Base-by-base conservation (phyloP, 176 grass and related monocot species). In the Alopecurus myosuroides region DNA sequence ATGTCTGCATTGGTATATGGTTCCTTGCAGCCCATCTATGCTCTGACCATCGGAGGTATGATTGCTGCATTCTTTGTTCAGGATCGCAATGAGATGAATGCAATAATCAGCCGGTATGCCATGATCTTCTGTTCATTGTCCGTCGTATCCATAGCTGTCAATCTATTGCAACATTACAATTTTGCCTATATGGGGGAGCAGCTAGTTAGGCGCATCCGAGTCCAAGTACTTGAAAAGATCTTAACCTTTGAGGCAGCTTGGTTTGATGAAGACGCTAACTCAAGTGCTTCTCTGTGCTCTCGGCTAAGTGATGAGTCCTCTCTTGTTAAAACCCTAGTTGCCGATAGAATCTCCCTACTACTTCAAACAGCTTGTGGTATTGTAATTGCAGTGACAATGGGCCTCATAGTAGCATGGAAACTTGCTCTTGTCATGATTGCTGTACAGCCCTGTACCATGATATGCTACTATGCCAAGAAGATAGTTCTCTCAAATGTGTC, bases 361-460 rank as follows among this genome's bases (percentile, higher is more conserved):
- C 91, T 98, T 77, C 97, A 98, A 76, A 98, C 97, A 78, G 91
- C 84, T 42, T 95, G 93, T 13, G 97, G 97, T 44, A 84, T 99
- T 74, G 75, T 86, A 77, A 90, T 99, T 63, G 93, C 97, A 20
- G 86, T 96, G 64, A 92, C 91, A 48, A 96, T 96, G 91, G 97
- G 97, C 25, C 84, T 99, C n/a, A 33, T 89, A 29, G 89, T 98
- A 51, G 93, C 97, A 57, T 98, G 97, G 97, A 98, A 98, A 74
- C 93, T 98, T 68, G 91, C 97, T 78, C 88, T 99, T 81, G 97
- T 99, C 86, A 99, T 99, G 97, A 99, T 99, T 77, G 97, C 97
- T n/a, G 81, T 99, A 29, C 97, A 99, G 63, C 97, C 97, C 62
- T 81, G 92, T 14, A 96, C 94, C 20, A 90, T 98, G 89, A 61